A percentile compares a stretch with the other conserved stretches of the same genome.
Evolutionary conservation across 106 monocot species (phyloP).

Genomic region (Hemerocallis citrina): DNA sequence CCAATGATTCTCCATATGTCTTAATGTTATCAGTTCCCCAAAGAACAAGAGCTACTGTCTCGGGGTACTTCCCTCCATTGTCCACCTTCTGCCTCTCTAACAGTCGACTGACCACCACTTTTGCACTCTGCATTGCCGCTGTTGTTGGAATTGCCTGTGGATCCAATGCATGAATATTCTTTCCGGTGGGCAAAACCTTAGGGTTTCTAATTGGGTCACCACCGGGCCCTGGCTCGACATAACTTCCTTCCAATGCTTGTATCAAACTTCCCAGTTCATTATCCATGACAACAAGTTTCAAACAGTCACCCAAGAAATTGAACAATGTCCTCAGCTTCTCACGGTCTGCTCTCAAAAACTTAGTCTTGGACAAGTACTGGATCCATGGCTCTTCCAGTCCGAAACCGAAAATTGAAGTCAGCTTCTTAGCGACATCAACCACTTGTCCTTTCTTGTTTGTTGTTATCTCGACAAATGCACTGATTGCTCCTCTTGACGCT

Average conservation of each 20-base stretch:
- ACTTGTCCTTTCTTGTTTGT: constrained; percentile 59
- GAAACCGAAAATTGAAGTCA: constrained; percentile 55
- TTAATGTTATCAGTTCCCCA: constrained; percentile 84
- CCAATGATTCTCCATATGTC: constrained; percentile 65
- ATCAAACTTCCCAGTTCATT: constrained; percentile 61
- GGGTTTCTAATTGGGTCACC: constrained; percentile 69
- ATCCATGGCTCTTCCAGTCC: constrained; percentile 55
- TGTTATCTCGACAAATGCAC: constrained; percentile 41
- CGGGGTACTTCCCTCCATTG: constrained; percentile 59
- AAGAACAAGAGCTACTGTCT: constrained; percentile 63
- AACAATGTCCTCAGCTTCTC: constrained; percentile 53
- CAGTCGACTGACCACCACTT: constrained; percentile 56
- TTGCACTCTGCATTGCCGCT: constrained; percentile 72
- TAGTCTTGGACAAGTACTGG: constrained; percentile 53
- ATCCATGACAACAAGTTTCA: constrained; percentile 50
- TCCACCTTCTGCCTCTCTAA: constrained; percentile 59
- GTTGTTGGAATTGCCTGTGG: constrained; percentile 62
- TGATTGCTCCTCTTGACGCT: constrained; percentile 45
- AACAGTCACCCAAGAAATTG: constrained; percentile 40
- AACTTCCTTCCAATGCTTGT: constrained; percentile 53
- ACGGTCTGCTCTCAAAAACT: constrained; percentile 48
- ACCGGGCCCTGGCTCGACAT: constrained; percentile 59
- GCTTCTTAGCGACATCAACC: constrained; percentile 49
- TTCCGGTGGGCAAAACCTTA: constrained; percentile 64
- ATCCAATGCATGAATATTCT: constrained; percentile 26